Conservation (phyloP, 495 filamentous ascomycete species). For the Hypoxylon fragiforme region DNA sequence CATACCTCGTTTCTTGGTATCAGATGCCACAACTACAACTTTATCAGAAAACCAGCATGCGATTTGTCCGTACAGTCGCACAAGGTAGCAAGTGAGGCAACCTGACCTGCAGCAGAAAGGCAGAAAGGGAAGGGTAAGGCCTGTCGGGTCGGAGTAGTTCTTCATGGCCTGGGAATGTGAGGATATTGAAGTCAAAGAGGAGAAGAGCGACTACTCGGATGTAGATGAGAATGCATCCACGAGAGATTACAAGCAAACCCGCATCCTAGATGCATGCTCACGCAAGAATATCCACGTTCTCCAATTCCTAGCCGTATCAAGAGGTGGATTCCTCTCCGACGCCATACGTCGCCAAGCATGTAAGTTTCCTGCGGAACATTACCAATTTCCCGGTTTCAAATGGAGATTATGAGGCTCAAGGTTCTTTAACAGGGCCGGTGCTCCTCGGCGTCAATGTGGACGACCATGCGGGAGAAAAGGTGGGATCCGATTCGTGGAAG, state of each 20-base stretch:
- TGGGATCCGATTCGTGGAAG: slow-evolving; percentile 48
- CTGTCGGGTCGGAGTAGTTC: slow-evolving; percentile 1
- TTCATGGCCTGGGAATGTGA: slow-evolving; percentile 20
- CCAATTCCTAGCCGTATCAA: slow-evolving; percentile 66
- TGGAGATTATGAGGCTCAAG: slow-evolving; percentile 22
- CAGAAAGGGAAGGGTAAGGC: no score
- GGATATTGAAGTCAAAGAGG: slow-evolving; percentile 13
- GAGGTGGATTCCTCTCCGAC: slow-evolving; percentile 79
- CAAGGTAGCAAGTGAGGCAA: slow-evolving; percentile 22
- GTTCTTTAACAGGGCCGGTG: slow-evolving; percentile 66
- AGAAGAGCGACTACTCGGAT: slow-evolving; percentile 11
- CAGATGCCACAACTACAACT: slow-evolving; percentile 21
- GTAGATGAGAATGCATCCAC: slow-evolving; percentile 6
- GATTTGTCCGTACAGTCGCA: slow-evolving; percentile 22
- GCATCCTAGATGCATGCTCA: slow-evolving; percentile 71
- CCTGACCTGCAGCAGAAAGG: slow-evolving; percentile 21
- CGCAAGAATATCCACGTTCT: slow-evolving; percentile 64
- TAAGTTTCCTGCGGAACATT: slow-evolving; percentile 54
- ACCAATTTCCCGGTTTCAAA: slow-evolving; percentile 20
- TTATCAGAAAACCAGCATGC: slow-evolving; percentile 15
- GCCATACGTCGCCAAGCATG: slow-evolving; percentile 79
- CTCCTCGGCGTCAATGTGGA: slow-evolving; percentile 62
- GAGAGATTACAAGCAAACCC: slow-evolving; percentile 39
- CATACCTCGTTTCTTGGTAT: slow-evolving; percentile 14
- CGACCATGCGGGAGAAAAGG: slow-evolving; percentile 21